Evolutionary conservation across 2,329 filamentous ascomycete species (phyloP), one percentile per base, ranked within the genome.

Genomic region (Aurifilum marmelostoma): DNA sequence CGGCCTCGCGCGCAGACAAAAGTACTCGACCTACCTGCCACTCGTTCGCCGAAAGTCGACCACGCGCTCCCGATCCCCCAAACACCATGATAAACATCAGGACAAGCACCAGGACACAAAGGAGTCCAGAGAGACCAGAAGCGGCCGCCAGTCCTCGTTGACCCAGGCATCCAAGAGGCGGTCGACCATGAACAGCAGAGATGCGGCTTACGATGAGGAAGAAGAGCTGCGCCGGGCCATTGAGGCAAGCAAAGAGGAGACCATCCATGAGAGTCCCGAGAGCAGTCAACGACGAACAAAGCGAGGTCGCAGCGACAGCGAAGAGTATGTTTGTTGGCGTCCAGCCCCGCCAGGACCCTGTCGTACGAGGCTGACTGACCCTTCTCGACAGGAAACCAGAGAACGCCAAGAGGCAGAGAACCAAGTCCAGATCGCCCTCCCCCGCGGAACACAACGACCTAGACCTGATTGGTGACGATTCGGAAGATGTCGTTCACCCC

Each of bases 151-250:
- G 66, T 83, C 83, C 12, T 81, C 83, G 1, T 77, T 81, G 14
- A 81, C 81, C 58, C 85, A 88, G 66, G 86, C 88, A 65, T 89
- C 91, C 50, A 98, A 97, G 79, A 89, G 96, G 70, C 88, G 96
- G 37, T 97, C 94, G 27, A 99, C 96, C 8, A 97, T 98, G 93
- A 97, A 98, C 77, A 99, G 96, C 78, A 89, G 95, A 71, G 92
- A 94, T 78, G 94, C 95, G 56, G 95, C 94, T 29, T 98, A 98
- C 75, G 94, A 98, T 73, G 96, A 99, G 80, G 94, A 97, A 74
- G 93, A 97, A 78, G 90, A 94, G 75, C 80, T 99, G 52, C 89
- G 94, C 67, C 89, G 92, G 73, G 96, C 95, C 39, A 94, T 99
- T 74, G 95, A 98, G 79, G 94, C 97, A 71, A 99, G 96, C 83